These are phyloP conservation scores for Zygnema circumcarinatum DNA, from an alignment of 139 green algal genomes.

Conservation along the genomic window DNA sequence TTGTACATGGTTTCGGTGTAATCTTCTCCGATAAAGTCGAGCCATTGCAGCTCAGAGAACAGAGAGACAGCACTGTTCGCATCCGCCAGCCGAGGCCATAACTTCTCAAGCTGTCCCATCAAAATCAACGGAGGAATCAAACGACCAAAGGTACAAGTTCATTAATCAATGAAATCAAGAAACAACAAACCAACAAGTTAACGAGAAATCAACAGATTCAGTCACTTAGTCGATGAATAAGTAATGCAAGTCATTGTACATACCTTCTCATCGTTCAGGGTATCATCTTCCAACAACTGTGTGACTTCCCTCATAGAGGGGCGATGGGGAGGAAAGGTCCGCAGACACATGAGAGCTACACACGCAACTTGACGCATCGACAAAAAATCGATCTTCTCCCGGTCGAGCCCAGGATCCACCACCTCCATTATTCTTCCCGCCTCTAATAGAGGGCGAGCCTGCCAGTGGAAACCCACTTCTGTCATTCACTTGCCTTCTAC, in stretches of 20 bases:
- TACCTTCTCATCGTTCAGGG: background rate
- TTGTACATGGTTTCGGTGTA: background rate
- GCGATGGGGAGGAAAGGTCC: background rate
- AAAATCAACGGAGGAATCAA: too few species aligned
- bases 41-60: background rate
- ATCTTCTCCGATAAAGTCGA: background rate
- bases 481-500: too few species aligned
- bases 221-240: too few species aligned
- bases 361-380: background rate
- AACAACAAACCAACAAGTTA: too few species aligned
- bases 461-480: too few species aligned
- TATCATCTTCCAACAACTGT: background rate
- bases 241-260: too few species aligned
- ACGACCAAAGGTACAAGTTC: too few species aligned
- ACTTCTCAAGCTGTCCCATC: background rate
- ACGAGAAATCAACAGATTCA: too few species aligned
- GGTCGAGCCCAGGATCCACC: background rate
- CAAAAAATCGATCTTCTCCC: too few species aligned
- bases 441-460: background rate
- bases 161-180: too few species aligned
- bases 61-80: background rate
- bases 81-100: background rate
- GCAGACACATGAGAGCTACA: background rate
- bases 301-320: background rate
- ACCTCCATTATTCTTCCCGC: background rate